Conservation (phyloP, 352 stramenopile species). For the Phytopythium ostracodes region DNA sequence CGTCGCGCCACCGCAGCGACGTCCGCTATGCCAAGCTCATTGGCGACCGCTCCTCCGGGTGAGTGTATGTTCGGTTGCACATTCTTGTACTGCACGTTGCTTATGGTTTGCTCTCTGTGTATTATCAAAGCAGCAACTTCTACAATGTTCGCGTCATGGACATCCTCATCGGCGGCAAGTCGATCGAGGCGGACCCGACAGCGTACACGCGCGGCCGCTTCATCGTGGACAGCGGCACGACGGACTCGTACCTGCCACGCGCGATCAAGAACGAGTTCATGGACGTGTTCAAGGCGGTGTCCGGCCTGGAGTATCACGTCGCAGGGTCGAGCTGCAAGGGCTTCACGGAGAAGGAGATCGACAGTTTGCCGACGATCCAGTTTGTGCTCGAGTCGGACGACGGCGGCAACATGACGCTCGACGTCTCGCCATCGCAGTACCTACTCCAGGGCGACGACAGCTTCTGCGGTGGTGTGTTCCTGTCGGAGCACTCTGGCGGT, state of each 20-base stretch:
- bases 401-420: conserved; percentile 50
- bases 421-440: conserved; percentile 65
- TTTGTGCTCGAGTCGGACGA: conserved; percentile 58
- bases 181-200: conserved; percentile 44
- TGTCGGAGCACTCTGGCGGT: conserved; percentile 62
- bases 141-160: conserved; percentile 69
- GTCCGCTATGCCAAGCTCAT: conserved; percentile 60
- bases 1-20: conserved; percentile 39
- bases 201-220: conserved; percentile 49
- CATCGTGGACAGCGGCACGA: conserved; percentile 85
- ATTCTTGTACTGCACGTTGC: not conserved
- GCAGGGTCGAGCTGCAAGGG: conserved; percentile 38
- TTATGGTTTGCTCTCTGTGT: too few relatives aligned
- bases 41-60: conserved; percentile 21
- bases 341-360: conserved; percentile 48
- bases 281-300: conserved; percentile 43
- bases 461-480: conserved; percentile 63
- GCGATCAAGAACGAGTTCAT: conserved; percentile 51
- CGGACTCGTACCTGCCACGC: conserved; percentile 73
- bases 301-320: conserved; percentile 44
- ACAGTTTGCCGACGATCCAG: conserved; percentile 59
- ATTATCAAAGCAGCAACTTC: conserved; percentile 41
- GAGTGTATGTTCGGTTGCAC: conserved; percentile 11
- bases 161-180: conserved; percentile 54
- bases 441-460: conserved; percentile 40